Conservation (phyloP, 2,329 filamentous ascomycete species). For the Tolypocladium sp. region DNA sequence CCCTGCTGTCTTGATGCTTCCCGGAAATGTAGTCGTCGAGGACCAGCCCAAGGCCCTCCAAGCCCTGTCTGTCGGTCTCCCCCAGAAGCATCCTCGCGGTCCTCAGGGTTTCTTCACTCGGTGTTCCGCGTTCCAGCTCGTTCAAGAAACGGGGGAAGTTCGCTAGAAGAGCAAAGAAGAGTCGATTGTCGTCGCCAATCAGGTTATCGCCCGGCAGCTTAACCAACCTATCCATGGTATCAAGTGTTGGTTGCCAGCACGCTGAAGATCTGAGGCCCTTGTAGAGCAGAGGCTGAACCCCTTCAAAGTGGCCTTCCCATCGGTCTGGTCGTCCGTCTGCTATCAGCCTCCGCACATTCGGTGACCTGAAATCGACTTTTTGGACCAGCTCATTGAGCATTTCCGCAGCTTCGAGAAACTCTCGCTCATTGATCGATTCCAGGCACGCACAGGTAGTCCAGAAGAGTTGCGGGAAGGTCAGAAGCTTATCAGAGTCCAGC, state of each 20-base stretch:
- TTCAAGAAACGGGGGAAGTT: slow-evolving; percentile 82
- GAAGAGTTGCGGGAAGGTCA: slow-evolving; percentile 91
- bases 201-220: slow-evolving; percentile 70
- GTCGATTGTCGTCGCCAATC: slow-evolving; percentile 70
- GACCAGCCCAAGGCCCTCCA: slow-evolving; percentile 56
- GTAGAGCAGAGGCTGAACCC: slow-evolving; percentile 76
- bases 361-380: slow-evolving; percentile 71
- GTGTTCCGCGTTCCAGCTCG: slow-evolving; percentile 58
- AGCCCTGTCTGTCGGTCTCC: slow-evolving; percentile 65
- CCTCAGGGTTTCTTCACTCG: slow-evolving; percentile 45
- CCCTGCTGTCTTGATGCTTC: slow-evolving; percentile 57
- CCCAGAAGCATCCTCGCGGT: slow-evolving; percentile 62
- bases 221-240: slow-evolving; percentile 69
- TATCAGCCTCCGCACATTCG: slow-evolving; percentile 59
- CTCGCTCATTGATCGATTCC: slow-evolving; percentile 91
- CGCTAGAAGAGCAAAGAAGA: slow-evolving; percentile 83
- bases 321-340: slow-evolving; percentile 70
- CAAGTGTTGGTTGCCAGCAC: slow-evolving; percentile 70
- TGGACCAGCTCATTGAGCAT: slow-evolving; percentile 84
- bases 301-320: slow-evolving; percentile 86
- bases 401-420: slow-evolving; percentile 83
- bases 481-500: slow-evolving; percentile 66
- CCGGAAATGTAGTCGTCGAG: slow-evolving; percentile 62
- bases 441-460: slow-evolving; percentile 97
- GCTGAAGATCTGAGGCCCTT: slow-evolving; percentile 84